phyloP scores from a whole-genome alignment of 2,329 filamentous ascomycete genomes.

The Ophiocordyceps polyrhachis-furcata region DNA sequence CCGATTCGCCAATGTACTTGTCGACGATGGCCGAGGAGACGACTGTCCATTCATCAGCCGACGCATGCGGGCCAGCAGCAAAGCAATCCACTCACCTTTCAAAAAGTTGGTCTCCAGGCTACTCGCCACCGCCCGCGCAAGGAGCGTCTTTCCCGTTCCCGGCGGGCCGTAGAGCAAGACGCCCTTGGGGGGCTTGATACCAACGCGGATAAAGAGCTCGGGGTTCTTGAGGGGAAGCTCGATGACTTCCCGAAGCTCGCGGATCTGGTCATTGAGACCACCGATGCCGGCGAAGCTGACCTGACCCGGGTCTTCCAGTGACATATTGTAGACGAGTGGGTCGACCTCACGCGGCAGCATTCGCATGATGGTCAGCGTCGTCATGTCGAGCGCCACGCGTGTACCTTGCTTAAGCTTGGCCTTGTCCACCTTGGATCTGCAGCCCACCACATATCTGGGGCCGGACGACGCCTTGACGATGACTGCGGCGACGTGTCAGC shows the following conservation, averaged over 20 bases:
- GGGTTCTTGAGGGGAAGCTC: constrained; percentile 97
- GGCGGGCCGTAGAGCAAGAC: constrained; percentile 91
- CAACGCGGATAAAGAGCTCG: constrained; percentile 87
- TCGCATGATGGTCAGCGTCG: constrained; percentile 97
- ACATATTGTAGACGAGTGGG: constrained; percentile 99
- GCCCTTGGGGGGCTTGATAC: constrained; percentile 97
- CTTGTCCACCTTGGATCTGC: constrained; percentile 96
- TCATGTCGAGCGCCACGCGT: constrained; percentile 96
- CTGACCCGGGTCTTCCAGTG: constrained; percentile 89
- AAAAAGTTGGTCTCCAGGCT: constrained; percentile 96
- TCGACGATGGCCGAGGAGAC: constrained; percentile 98
- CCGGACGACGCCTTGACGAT: constrained; percentile 98
- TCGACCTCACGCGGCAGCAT: constrained; percentile 98
- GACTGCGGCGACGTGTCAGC: constrained; percentile 33
- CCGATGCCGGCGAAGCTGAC: constrained; percentile 96
- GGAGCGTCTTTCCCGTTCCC: constrained; percentile 87
- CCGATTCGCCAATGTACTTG: constrained; percentile 98
- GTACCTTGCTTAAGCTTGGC: constrained; percentile 94
- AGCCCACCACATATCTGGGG: constrained; percentile 93
- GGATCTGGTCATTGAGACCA: constrained; percentile 93
- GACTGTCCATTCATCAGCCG: constrained; percentile 33
- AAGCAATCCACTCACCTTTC: constrained; percentile 44
- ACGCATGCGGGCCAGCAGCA: neutral
- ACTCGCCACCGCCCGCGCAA: constrained; percentile 88
- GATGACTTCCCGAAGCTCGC: constrained; percentile 93